A percentile compares a stretch with the other conserved stretches of the same genome.
phyloP scores from a whole-genome alignment of 805 yeast genomes.

The Nakazawaea ernobii region DNA sequence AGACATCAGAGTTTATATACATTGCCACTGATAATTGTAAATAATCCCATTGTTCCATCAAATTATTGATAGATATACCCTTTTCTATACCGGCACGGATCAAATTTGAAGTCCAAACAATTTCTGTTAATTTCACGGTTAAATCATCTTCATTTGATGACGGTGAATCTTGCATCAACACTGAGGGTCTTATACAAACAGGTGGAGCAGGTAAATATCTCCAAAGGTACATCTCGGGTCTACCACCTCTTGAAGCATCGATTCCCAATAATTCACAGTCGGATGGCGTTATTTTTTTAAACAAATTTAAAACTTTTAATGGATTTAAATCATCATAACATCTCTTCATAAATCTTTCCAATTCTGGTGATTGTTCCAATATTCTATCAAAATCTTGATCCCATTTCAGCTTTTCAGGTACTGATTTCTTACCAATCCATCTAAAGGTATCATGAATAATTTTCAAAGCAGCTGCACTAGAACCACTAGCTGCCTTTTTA shows the following conservation, averaged over 20 bases:
- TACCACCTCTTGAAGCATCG: conserved; percentile 79
- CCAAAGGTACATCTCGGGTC: conserved; percentile 97
- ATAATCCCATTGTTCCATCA: conserved; percentile 99
- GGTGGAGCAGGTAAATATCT: conserved; percentile 98
- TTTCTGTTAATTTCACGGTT: conserved; percentile 92
- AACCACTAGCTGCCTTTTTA: conserved; percentile 88
- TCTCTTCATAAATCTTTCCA: conserved; percentile 79
- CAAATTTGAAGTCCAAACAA: conserved; percentile 93
- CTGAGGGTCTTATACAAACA: conserved; percentile 97
- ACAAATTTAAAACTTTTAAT: conserved; percentile 76
- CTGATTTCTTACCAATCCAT: conserved; percentile 87
- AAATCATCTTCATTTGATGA: conserved; percentile 96
- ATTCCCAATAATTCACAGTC: conserved; percentile 94
- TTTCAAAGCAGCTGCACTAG: conserved; percentile 89
- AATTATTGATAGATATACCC: conserved; percentile 85
- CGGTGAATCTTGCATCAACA: conserved; percentile 79
- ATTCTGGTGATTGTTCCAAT: conserved; percentile 71
- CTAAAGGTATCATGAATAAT: conserved; percentile 94
- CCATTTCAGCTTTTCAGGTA: conserved; percentile 82
- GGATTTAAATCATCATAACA: conserved; percentile 95
- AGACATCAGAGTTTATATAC: conserved; percentile 95
- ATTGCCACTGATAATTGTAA: conserved; percentile 92
- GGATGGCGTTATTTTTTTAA: conserved; percentile 76
- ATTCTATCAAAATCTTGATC: conserved; percentile 81
- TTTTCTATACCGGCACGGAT: conserved; percentile 93